A percentile compares a stretch with the other conserved stretches of the same genome.
Conservation (phyloP, 331 rosid genomes). For the Spiraea crenata region DNA sequence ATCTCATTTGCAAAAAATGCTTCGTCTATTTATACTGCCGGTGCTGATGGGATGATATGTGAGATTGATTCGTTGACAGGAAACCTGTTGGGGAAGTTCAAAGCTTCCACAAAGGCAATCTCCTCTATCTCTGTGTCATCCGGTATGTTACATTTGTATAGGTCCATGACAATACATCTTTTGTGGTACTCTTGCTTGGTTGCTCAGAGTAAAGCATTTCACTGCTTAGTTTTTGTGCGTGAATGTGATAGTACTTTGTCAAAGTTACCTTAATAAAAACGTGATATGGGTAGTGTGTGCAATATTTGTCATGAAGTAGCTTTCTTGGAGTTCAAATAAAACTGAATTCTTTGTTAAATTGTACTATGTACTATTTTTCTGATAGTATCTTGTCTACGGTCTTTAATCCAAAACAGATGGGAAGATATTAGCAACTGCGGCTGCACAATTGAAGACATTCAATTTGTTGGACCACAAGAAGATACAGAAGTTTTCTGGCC, state of each 20-base stretch:
- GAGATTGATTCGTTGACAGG: slow-evolving; percentile 65
- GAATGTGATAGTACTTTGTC: background rate
- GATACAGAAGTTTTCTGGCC: slow-evolving; percentile 86
- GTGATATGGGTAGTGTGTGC: background rate
- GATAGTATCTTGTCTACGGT: slow-evolving; percentile 23
- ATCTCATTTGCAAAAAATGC: slow-evolving; percentile 59
- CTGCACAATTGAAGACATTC: slow-evolving; percentile 77
- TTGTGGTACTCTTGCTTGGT: slow-evolving; percentile 3
- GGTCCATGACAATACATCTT: background rate
- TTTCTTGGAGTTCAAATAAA: background rate
- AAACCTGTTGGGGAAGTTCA: slow-evolving; percentile 69
- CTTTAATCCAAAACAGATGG: slow-evolving; percentile 60
- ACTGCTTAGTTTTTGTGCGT: slow-evolving; percentile 10
- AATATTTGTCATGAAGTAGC: background rate
- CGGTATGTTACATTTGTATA: slow-evolving; percentile 38
- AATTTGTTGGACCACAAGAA: slow-evolving; percentile 58
- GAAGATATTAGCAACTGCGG: slow-evolving; percentile 79
- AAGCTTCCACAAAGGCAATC: slow-evolving; percentile 80
- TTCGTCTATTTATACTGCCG: slow-evolving; percentile 62
- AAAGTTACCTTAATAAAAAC: background rate
- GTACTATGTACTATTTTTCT: slow-evolving; percentile 21
- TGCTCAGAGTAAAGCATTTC: slow-evolving; percentile 1
- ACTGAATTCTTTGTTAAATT: background rate
- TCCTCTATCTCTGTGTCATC: slow-evolving; percentile 76
- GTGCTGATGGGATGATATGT: slow-evolving; percentile 85